Percentiles rank a stretch among this genome's conserved stretches.
These are phyloP conservation scores for Ephemerocybe angulata DNA, from an alignment of 768 basidiomycete genomes.

Conservation along the genomic window DNA sequence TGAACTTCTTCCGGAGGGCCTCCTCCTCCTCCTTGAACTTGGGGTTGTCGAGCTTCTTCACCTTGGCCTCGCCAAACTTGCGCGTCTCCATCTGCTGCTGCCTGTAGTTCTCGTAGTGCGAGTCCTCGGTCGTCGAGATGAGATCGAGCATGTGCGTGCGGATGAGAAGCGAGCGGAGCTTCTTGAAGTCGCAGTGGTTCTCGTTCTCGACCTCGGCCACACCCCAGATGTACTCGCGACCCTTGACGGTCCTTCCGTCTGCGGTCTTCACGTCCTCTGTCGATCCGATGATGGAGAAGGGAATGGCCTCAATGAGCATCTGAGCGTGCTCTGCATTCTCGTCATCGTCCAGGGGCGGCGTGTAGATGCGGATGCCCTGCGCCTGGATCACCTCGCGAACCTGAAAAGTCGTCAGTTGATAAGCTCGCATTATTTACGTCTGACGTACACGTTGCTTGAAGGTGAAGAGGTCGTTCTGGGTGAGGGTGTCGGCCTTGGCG, in stretches of 20 bases:
- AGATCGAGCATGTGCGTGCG: slow-evolving; percentile 98
- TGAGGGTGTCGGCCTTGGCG: slow-evolving; percentile 96
- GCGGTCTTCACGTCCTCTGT: slow-evolving; percentile 90
- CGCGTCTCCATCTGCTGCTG: slow-evolving; percentile 99
- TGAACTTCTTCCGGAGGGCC: slow-evolving; percentile 92
- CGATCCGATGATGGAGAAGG: slow-evolving; percentile 97
- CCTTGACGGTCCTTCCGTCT: slow-evolving; percentile 93
- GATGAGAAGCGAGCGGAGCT: slow-evolving; percentile 90
- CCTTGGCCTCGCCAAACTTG: slow-evolving; percentile 97
- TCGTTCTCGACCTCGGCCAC: slow-evolving; percentile 99
- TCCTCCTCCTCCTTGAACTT: slow-evolving; percentile 99
- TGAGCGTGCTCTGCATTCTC: slow-evolving; percentile 85
- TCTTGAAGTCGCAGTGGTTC: slow-evolving; percentile 98
- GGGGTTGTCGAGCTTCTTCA: slow-evolving; percentile 98
- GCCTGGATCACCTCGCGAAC: slow-evolving; percentile 87
- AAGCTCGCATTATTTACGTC: slow-evolving; percentile 14
- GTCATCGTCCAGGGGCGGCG: slow-evolving; percentile 92
- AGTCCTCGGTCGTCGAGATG: slow-evolving; percentile 92
- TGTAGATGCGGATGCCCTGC: slow-evolving; percentile 93
- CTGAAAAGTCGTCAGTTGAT: slow-evolving; percentile 32
- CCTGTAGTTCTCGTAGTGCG: slow-evolving; percentile 97
- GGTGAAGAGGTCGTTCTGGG: slow-evolving; percentile 82
- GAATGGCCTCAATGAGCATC: slow-evolving; percentile 84
- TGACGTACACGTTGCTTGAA: slow-evolving; percentile 89
- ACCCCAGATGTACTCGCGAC: slow-evolving; percentile 98